A percentile compares a stretch with the other conserved stretches of the same genome.
These are phyloP conservation scores for Termitomyces sp. DNA, from an alignment of 768 basidiomycete genomes.

Conservation along the genomic window DNA sequence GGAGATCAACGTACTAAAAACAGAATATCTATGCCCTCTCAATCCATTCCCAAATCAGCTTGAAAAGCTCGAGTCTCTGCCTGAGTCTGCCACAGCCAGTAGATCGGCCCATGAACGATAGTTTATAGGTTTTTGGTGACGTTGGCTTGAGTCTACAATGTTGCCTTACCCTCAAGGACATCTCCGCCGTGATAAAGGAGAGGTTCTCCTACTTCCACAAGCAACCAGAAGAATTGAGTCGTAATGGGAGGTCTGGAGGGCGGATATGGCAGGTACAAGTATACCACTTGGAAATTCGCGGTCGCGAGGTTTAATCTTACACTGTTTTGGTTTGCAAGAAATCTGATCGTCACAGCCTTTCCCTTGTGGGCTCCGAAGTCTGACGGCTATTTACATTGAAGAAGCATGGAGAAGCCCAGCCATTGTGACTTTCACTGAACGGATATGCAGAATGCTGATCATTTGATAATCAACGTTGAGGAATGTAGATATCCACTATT, in stretches of 20 bases:
- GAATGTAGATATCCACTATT: background rate
- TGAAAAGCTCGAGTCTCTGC: background rate
- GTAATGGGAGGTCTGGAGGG: constrained; percentile 17
- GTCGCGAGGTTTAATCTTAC: background rate
- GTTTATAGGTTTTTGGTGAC: constrained; percentile 31
- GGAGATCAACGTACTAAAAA: background rate
- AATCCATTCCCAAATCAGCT: background rate
- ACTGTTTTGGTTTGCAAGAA: constrained; percentile 18
- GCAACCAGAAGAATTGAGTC: constrained; percentile 21
- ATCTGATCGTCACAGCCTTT: constrained; percentile 36
- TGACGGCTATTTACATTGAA: background rate
- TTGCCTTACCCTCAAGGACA: constrained; percentile 55
- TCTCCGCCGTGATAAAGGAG: constrained; percentile 52
- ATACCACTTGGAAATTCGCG: background rate
- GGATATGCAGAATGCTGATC: background rate
- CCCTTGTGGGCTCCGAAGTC: constrained; percentile 2
- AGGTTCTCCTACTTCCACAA: constrained; percentile 54
- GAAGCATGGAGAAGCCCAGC: background rate
- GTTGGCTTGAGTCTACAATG: constrained; percentile 50
- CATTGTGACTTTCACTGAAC: background rate
- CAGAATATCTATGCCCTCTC: background rate
- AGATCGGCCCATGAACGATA: constrained; percentile 3
- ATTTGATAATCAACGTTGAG: background rate
- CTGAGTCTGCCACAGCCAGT: background rate
- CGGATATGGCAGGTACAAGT: constrained; percentile 50